These are phyloP conservation scores for Podaxis sp. DNA, from an alignment of 768 basidiomycete species.

Conservation along the genomic window DNA sequence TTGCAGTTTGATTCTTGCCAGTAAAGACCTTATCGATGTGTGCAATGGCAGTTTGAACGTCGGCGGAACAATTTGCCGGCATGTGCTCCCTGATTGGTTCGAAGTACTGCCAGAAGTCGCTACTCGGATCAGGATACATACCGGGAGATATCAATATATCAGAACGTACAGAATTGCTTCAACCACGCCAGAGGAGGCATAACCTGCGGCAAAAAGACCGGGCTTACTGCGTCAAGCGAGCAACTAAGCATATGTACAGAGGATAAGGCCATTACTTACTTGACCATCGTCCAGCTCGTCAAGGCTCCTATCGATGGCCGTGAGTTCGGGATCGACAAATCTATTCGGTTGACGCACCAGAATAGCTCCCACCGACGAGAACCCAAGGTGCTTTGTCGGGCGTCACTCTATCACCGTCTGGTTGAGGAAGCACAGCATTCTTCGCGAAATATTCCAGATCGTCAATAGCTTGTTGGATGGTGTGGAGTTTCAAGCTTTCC, in stretches of 20 bases:
- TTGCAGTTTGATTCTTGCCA: constrained; percentile 37
- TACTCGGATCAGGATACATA: constrained; percentile 15
- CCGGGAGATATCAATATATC: background rate
- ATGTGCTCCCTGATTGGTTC: constrained; percentile 66
- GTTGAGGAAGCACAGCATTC: constrained; percentile 64
- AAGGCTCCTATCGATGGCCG: constrained; percentile 27
- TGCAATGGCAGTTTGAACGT: constrained; percentile 58
- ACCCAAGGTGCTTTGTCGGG: constrained; percentile 52
- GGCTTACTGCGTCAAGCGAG: constrained; percentile 40
- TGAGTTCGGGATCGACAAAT: background rate
- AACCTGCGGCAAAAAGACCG: constrained; percentile 60
- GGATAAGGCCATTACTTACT: constrained; percentile 32
- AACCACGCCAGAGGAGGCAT: constrained; percentile 63
- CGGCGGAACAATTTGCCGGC: constrained; percentile 71
- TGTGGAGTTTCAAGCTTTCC: constrained; percentile 53
- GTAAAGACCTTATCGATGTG: constrained; percentile 57
- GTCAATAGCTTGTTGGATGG: constrained; percentile 71
- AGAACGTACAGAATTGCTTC: constrained; percentile 48
- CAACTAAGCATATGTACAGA: background rate
- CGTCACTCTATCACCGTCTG: constrained; percentile 55
- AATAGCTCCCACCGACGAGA: constrained; percentile 46
- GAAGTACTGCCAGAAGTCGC: constrained; percentile 69
- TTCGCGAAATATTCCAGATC: constrained; percentile 68
- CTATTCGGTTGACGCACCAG: constrained; percentile 25
- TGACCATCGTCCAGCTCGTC: constrained; percentile 66